Conservation (phyloP, 805 yeast genomes). For the Groenewaldozyma salmanticensis region DNA sequence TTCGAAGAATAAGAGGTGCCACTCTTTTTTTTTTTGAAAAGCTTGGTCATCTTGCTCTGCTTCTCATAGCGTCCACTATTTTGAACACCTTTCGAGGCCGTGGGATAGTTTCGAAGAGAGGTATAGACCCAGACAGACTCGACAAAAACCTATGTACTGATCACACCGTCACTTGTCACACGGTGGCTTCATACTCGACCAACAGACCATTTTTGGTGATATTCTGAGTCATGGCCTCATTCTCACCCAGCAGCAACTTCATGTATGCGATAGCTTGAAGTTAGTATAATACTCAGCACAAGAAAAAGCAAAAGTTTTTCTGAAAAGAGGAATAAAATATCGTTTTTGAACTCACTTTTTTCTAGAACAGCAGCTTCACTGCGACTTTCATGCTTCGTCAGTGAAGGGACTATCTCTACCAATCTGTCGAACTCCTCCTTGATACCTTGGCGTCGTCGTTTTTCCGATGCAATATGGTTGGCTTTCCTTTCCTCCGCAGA, state of each 20-base stretch:
- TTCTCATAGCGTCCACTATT: too few species aligned
- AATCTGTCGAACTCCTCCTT: conserved; percentile 71
- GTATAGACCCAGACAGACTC: too few species aligned
- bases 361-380: conserved; percentile 68
- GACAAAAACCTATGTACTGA: too few species aligned
- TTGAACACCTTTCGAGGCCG: too few species aligned
- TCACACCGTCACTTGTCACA: too few species aligned
- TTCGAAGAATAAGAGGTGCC: too few species aligned
- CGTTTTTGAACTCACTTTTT: conserved; percentile 29
- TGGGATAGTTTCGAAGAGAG: too few species aligned
- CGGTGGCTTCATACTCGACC: background rate
- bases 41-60: too few species aligned
- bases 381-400: conserved; percentile 60
- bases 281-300: background rate
- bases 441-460: conserved; percentile 76
- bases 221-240: background rate
- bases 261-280: background rate
- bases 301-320: too few species aligned
- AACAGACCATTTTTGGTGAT: background rate
- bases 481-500: conserved; percentile 37
- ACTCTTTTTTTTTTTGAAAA: too few species aligned
- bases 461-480: conserved; percentile 78
- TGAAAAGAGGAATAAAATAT: too few species aligned
- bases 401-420: conserved; percentile 64
- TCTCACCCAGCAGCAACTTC: background rate